Percentiles rank a stretch among this genome's conserved stretches.
These are phyloP conservation scores for Persicaria tinctoria DNA, from an alignment of 148 eudicot genomes.

Conservation along the genomic window DNA sequence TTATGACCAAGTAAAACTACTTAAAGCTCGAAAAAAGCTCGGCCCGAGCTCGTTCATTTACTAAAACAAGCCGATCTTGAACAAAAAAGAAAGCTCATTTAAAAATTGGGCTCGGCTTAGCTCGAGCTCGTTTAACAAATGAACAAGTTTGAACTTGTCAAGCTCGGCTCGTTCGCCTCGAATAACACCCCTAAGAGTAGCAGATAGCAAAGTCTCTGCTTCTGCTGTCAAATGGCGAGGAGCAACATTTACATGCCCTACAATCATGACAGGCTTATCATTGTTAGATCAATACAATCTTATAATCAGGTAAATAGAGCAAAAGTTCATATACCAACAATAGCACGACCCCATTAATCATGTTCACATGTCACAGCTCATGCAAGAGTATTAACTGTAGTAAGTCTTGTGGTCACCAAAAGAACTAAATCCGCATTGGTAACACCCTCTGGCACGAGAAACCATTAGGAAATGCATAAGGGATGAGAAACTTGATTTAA, in stretches of 20 bases:
- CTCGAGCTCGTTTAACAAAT: no score
- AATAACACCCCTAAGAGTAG: conserved; percentile 26
- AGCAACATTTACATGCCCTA: conserved; percentile 99
- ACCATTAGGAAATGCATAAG: not conserved
- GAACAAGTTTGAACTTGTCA: no score
- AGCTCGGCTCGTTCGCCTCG: no score
- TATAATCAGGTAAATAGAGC: not conserved
- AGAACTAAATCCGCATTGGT: conserved; percentile 90
- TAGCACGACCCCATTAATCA: conserved; percentile 99
- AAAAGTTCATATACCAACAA: conserved; percentile 55
- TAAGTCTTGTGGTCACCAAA: conserved; percentile 93
- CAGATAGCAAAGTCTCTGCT: conserved; percentile 91
- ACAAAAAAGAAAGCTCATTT: no score
- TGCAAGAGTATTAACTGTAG: conserved; percentile 92
- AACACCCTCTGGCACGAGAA: conserved; percentile 65
- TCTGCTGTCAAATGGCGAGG: conserved; percentile 98
- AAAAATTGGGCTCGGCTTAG: no score
- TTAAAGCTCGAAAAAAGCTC: no score
- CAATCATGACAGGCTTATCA: conserved; percentile 10
- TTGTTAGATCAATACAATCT: not conserved
- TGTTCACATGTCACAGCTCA: conserved; percentile 99
- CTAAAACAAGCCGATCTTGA: no score
- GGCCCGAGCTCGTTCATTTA: no score
- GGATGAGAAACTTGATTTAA: not conserved
- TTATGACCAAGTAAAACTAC: no score